A percentile compares a stretch with the other conserved stretches of the same genome.
Conservation (phyloP, 257 asterid genomes). For the Knoxia roxburghii region DNA sequence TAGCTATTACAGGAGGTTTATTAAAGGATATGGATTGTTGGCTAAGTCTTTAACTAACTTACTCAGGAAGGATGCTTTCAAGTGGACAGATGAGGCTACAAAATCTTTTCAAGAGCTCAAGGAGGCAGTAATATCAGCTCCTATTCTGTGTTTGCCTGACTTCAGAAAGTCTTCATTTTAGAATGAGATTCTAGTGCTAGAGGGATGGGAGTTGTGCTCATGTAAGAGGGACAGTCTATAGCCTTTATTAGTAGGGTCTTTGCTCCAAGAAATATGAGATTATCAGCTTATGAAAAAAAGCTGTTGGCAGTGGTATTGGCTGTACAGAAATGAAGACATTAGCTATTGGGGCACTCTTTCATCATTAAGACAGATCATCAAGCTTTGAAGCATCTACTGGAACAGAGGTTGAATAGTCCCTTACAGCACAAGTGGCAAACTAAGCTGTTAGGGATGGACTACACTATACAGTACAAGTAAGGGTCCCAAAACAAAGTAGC, state of each 20-base stretch:
- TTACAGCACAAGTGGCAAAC: not conserved
- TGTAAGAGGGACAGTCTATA: not conserved
- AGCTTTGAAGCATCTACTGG: not conserved
- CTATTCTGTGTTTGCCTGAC: not conserved
- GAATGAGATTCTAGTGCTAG: not conserved
- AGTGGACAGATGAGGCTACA: not conserved
- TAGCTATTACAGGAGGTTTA: not conserved
- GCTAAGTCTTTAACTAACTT: not conserved
- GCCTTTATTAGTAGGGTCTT: not conserved
- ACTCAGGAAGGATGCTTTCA: not conserved
- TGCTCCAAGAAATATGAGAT: not conserved
- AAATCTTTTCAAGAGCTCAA: not conserved
- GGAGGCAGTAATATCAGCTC: not conserved
- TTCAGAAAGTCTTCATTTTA: not conserved
- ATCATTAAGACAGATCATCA: not conserved
- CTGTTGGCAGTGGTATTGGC: not conserved
- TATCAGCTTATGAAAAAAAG: not conserved
- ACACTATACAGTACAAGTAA: not conserved
- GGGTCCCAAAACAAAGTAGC: not conserved
- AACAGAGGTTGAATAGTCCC: not conserved
- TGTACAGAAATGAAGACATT: not conserved
- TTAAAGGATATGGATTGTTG: not conserved
- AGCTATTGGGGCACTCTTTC: not conserved
- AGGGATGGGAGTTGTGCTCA: not conserved
- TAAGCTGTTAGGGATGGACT: not conserved